phyloP scores from a whole-genome alignment of 208 protist species.

The Acanthamoeba quina region DNA sequence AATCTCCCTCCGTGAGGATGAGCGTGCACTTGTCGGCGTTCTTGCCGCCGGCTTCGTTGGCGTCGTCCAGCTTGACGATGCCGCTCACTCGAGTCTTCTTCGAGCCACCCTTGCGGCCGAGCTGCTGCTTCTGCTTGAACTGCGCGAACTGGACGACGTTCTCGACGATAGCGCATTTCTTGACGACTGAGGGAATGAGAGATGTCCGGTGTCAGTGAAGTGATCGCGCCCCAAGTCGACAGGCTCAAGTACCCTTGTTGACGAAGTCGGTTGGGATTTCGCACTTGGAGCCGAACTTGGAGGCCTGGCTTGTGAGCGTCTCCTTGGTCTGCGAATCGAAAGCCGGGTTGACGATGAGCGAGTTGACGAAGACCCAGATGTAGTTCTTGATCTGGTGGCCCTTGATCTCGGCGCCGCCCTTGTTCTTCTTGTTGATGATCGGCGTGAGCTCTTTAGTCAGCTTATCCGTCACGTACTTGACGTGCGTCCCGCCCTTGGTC shows the following conservation, averaged over 20 bases:
- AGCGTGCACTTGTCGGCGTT: conserved; percentile 98
- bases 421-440: conserved; percentile 97
- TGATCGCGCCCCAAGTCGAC: neutral
- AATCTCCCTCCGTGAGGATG: conserved; percentile 99
- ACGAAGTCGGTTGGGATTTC: conserved; percentile 96
- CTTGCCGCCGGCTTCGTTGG: conserved; percentile 98
- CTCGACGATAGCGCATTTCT: conserved; percentile 92
- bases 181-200: neutral
- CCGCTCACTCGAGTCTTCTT: conserved; percentile 94
- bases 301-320: conserved; percentile 96
- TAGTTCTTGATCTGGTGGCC: conserved; percentile 97
- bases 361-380: conserved; percentile 99
- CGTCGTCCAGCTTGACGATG: conserved; percentile 99
- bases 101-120: conserved; percentile 90
- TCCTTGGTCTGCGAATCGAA: conserved; percentile 99
- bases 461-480: conserved; percentile 98
- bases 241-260: conserved; percentile 89
- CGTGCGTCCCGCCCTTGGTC: conserved; percentile 98
- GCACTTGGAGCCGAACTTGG: conserved; percentile 97
- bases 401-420: conserved; percentile 89
- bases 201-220: neutral
- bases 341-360: conserved; percentile 99
- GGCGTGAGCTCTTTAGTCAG: conserved; percentile 90
- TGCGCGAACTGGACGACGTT: conserved; percentile 96
- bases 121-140: conserved; percentile 95